These are phyloP conservation scores for Chlorophyllum brunneum DNA, from an alignment of 768 basidiomycete genomes.

Conservation along the genomic window DNA sequence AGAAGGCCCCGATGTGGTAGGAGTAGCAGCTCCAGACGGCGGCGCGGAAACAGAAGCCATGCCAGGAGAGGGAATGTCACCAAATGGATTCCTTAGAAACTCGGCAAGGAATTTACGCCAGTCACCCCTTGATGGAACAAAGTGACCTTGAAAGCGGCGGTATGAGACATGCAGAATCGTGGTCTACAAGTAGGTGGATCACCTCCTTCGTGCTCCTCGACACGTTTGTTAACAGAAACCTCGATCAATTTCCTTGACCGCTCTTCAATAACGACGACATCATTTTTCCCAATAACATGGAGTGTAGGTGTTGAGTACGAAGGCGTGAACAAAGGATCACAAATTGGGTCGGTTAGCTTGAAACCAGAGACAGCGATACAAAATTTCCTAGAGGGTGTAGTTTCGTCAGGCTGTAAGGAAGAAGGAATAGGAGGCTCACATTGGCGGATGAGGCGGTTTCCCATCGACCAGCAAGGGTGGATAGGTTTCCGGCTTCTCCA, in stretches of 20 bases:
- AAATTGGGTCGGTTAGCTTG: constrained; percentile 42
- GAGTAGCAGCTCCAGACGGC: constrained; percentile 15
- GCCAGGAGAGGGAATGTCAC: constrained; percentile 42
- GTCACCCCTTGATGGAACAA: constrained; percentile 66
- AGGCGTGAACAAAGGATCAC: constrained; percentile 40
- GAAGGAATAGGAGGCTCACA: constrained; percentile 41
- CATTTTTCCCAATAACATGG: constrained; percentile 68
- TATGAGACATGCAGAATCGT: background rate
- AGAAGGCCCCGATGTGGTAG: background rate
- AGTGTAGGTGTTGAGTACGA: constrained; percentile 65
- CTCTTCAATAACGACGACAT: constrained; percentile 69
- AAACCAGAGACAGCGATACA: constrained; percentile 72
- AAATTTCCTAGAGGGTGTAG: constrained; percentile 44
- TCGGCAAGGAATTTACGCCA: constrained; percentile 72
- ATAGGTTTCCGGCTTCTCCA: constrained; percentile 35
- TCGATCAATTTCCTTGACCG: constrained; percentile 51
- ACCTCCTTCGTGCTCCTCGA: constrained; percentile 79
- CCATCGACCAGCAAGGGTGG: constrained; percentile 61
- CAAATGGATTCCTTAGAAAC: constrained; percentile 51
- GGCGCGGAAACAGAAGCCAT: constrained; percentile 4
- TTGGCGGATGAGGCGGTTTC: constrained; percentile 59
- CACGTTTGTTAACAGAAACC: constrained; percentile 47
- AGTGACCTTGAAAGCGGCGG: constrained; percentile 53
- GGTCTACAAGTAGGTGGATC: background rate
- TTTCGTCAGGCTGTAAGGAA: background rate